These are phyloP conservation scores for Hygrocybe punicea DNA, from an alignment of 768 basidiomycete genomes.

Conservation along the genomic window DNA sequence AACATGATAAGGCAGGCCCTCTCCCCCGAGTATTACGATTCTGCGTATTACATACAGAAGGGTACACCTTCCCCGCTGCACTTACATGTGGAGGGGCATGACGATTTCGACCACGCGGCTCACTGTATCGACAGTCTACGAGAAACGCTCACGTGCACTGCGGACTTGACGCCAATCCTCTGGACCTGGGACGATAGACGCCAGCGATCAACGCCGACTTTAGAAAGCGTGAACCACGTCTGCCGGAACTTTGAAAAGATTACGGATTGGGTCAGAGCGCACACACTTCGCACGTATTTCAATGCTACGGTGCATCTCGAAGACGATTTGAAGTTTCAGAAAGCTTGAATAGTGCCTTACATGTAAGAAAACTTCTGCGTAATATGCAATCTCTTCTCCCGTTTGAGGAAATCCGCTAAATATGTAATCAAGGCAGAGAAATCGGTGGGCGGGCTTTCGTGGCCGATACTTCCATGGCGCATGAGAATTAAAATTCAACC, in stretches of 20 bases:
- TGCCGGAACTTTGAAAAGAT: slow-evolving; percentile 21
- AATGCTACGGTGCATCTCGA: no score
- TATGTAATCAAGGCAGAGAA: no score
- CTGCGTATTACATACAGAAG: background rate
- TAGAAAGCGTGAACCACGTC: slow-evolving; percentile 2
- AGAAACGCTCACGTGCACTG: slow-evolving; percentile 15
- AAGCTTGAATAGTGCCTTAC: no score
- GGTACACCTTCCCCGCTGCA: no score
- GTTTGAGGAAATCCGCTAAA: no score
- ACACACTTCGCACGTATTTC: no score
- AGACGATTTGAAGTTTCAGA: no score
- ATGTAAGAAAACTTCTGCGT: no score
- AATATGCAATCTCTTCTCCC: no score
- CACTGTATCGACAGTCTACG: slow-evolving; percentile 22
- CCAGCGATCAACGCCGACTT: background rate
- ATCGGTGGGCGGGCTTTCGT: no score
- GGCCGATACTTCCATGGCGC: no score
- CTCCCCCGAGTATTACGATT: slow-evolving; percentile 12
- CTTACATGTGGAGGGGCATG: slow-evolving; percentile 1
- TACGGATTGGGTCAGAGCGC: slow-evolving; percentile 17
- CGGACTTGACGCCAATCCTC: slow-evolving; percentile 17
- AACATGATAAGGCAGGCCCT: slow-evolving; percentile 18
- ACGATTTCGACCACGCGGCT: slow-evolving; percentile 15
- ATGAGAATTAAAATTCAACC: no score
- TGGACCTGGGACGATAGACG: slow-evolving; percentile 20